Evolutionary conservation across 169 alveolate species (phyloP).

Genomic region (Plasmodium billcollinsi): DNA sequence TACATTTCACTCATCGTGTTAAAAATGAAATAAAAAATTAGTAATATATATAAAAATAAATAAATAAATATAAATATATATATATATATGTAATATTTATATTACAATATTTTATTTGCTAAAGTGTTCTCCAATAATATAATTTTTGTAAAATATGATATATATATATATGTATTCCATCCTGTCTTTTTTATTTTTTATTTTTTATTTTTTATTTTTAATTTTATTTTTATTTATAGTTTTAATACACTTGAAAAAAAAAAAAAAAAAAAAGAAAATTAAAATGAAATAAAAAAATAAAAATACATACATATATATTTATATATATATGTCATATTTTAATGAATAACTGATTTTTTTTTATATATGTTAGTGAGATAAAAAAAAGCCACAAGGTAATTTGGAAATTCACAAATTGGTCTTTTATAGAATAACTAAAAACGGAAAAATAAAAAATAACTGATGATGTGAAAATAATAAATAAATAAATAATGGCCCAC

Average conservation of each 20-base stretch:
- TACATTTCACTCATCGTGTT: too few species aligned
- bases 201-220: neutral
- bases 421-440: slow-evolving; percentile 62
- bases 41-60: too few species aligned
- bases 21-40: too few species aligned
- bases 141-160: too few species aligned
- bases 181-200: neutral
- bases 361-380: slow-evolving; percentile 47
- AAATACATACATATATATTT: neutral
- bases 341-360: slow-evolving; percentile 63
- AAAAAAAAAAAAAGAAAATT: neutral
- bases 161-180: neutral
- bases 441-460: slow-evolving; percentile 68
- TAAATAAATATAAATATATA: too few species aligned
- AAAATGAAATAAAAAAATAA: slow-evolving; percentile 11
- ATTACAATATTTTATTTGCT: too few species aligned
- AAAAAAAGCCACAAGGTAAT: slow-evolving; percentile 62
- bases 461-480: slow-evolving; percentile 67
- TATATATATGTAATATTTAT: too few species aligned
- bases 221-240: neutral
- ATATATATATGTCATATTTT: slow-evolving; percentile 13
- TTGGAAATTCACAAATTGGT: slow-evolving; percentile 61
- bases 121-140: too few species aligned
- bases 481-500: slow-evolving; percentile 68
- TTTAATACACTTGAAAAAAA: slow-evolving; percentile 14